These are phyloP conservation scores for Inonotus obliquus DNA, from an alignment of 1,284 basidiomycete species.

Conservation along the genomic window DNA sequence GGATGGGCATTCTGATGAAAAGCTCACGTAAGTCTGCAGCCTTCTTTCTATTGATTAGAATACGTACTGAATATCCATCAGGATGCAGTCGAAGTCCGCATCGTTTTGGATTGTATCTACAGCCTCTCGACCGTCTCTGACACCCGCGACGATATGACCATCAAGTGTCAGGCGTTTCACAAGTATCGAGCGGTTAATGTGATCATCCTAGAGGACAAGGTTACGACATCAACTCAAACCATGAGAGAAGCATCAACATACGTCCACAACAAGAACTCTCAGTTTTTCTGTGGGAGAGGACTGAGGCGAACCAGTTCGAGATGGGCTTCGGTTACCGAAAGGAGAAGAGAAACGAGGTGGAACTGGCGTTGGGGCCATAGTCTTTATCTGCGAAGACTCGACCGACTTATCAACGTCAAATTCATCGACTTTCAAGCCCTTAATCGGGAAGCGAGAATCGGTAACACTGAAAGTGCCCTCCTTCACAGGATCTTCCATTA, in stretches of 20 bases:
- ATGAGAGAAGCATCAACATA: slow-evolving; percentile 26
- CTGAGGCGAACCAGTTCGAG: background rate
- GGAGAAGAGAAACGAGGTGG: background rate
- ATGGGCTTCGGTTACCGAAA: background rate
- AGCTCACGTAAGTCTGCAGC: background rate
- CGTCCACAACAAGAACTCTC: slow-evolving; percentile 71
- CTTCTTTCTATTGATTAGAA: background rate
- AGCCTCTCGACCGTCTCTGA: slow-evolving; percentile 77
- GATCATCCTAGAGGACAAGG: slow-evolving; percentile 51
- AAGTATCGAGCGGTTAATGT: slow-evolving; percentile 73
- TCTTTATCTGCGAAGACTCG: slow-evolving; percentile 15
- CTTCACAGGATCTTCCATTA: slow-evolving; percentile 1
- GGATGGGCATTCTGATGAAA: slow-evolving; percentile 68
- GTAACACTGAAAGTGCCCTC: slow-evolving; percentile 32
- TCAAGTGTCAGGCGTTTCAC: slow-evolving; percentile 65
- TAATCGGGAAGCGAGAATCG: slow-evolving; percentile 34
- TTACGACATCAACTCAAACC: background rate
- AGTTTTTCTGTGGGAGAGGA: slow-evolving; percentile 30
- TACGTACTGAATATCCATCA: slow-evolving; percentile 83
- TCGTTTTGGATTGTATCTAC: slow-evolving; percentile 59
- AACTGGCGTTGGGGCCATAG: slow-evolving; percentile 4
- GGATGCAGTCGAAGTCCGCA: slow-evolving; percentile 64
- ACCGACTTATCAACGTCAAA: slow-evolving; percentile 30
- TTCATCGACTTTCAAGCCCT: slow-evolving; percentile 39
- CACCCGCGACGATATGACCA: slow-evolving; percentile 64